Conservation (phyloP, 352 stramenopile genomes). For the Pythium utonaiense region DNA sequence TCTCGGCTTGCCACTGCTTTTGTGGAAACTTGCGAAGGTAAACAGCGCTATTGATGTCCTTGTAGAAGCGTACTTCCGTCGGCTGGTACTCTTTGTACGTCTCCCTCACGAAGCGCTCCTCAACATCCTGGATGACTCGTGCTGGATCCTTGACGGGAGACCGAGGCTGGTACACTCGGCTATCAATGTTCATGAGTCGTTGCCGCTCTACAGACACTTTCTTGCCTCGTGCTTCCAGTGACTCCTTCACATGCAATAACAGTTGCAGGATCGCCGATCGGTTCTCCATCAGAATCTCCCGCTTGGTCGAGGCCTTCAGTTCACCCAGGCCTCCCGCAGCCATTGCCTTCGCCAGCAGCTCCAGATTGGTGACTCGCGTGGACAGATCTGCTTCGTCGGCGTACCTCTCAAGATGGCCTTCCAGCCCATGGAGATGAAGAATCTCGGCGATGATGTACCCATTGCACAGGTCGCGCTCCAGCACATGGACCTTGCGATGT, state of each 20-base stretch:
- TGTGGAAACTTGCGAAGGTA: conserved; percentile 62
- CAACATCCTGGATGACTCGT: conserved; percentile 31
- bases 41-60: conserved; percentile 67
- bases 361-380: conserved; percentile 59
- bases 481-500: conserved; percentile 36
- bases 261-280: conserved; percentile 50
- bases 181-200: conserved; percentile 12
- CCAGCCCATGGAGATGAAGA: conserved; percentile 43
- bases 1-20: conserved; percentile 51
- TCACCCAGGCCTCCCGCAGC: conserved; percentile 29
- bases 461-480: conserved; percentile 68
- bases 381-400: conserved; percentile 28
- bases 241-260: conserved; percentile 56
- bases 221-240: conserved; percentile 30
- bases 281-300: conserved; percentile 68
- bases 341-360: conserved; percentile 43
- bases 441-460: conserved; percentile 65
- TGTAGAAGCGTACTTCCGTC: conserved; percentile 44
- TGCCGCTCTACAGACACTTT: conserved; percentile 17
- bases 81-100: conserved; percentile 41
- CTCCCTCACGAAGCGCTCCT: conserved; percentile 51
- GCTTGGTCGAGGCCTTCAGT: conserved; percentile 39
- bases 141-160: conserved; percentile 11
- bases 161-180: conserved; percentile 17
- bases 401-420: conserved; percentile 48